Percentiles rank a stretch among this genome's conserved stretches.
Conservation (phyloP, 768 basidiomycete genomes). For the Pulveroboletus sp. region DNA sequence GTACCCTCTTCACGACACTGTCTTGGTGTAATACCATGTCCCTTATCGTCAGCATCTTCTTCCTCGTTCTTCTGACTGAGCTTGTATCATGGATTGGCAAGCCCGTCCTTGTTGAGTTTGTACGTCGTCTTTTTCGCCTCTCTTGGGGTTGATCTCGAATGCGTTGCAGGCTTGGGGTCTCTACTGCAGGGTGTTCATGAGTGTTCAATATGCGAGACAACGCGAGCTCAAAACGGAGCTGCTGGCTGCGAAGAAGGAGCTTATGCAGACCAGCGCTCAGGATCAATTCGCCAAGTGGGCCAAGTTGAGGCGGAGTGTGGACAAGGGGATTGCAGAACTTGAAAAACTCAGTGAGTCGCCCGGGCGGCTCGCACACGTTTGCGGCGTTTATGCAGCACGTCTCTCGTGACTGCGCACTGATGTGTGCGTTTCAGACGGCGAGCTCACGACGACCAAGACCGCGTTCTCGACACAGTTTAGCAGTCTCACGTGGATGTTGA, state of each 20-base stretch:
- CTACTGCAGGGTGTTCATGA: conserved; percentile 64
- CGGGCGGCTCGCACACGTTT: neutral
- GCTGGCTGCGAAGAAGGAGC: conserved; percentile 74
- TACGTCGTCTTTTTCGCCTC: conserved; percentile 37
- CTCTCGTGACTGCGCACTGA: conserved; percentile 1
- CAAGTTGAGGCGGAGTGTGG: conserved; percentile 81
- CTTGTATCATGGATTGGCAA: conserved; percentile 87
- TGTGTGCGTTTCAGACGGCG: conserved; percentile 51
- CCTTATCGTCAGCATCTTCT: conserved; percentile 76
- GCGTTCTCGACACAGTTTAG: conserved; percentile 71
- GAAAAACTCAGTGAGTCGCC: conserved; percentile 80
- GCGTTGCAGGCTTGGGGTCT: conserved; percentile 61
- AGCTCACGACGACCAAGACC: conserved; percentile 54
- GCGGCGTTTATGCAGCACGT: neutral
- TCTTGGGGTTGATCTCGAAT: conserved; percentile 3
- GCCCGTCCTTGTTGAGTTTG: conserved; percentile 74
- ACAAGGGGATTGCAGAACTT: conserved; percentile 86
- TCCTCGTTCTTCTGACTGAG: conserved; percentile 76
- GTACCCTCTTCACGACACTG: conserved; percentile 1
- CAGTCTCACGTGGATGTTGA: conserved; percentile 69
- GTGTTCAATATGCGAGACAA: conserved; percentile 52
- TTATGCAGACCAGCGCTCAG: conserved; percentile 87
- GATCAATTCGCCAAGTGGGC: conserved; percentile 99
- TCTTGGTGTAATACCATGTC: conserved; percentile 46
- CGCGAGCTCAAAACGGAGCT: conserved; percentile 74